Evolutionary conservation across 2,329 filamentous ascomycete genomes (phyloP).

Genomic region (Beauveria sp.): DNA sequence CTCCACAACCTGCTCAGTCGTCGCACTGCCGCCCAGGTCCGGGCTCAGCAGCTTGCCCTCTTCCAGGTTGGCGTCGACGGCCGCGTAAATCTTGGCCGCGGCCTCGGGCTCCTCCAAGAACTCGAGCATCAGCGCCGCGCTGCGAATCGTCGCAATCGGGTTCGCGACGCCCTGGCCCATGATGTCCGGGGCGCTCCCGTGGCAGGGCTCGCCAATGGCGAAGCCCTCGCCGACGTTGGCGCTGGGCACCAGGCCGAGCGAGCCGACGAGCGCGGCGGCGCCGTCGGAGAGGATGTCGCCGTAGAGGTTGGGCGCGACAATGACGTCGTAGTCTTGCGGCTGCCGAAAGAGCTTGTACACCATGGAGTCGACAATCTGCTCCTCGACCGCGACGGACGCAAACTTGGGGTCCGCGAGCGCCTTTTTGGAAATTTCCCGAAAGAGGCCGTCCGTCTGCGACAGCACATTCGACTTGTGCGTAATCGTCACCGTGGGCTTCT

Average conservation of each 20-base stretch:
- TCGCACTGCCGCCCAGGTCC: conserved; percentile 81
- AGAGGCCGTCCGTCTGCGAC: conserved; percentile 91
- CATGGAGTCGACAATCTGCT: conserved; percentile 99
- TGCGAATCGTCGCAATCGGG: conserved; percentile 89
- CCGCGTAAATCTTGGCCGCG: conserved; percentile 81
- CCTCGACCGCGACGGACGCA: conserved; percentile 63
- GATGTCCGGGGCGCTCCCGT: conserved; percentile 93
- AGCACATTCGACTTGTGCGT: conserved; percentile 99
- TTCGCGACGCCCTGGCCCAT: conserved; percentile 85
- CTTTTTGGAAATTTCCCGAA: conserved; percentile 70
- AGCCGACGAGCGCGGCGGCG: conserved; percentile 87
- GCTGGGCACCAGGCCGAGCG: conserved; percentile 82
- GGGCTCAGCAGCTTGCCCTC: conserved; percentile 78
- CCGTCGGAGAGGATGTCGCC: conserved; percentile 95
- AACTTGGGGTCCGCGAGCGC: conserved; percentile 64
- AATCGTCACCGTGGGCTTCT: conserved; percentile 74
- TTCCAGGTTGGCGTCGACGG: conserved; percentile 83
- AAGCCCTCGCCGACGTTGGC: conserved; percentile 94
- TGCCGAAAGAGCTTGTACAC: conserved; percentile 99
- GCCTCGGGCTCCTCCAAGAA: conserved; percentile 84
- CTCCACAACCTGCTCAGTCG: conserved; percentile 76
- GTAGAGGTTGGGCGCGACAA: conserved; percentile 95
- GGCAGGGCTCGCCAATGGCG: conserved; percentile 96
- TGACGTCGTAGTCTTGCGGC: conserved; percentile 91
- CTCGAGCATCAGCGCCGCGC: conserved; percentile 90